Percentiles rank a stretch among this genome's conserved stretches.
Evolutionary conservation across 768 basidiomycete genomes (phyloP).

Genomic region (Galerina marginata): DNA sequence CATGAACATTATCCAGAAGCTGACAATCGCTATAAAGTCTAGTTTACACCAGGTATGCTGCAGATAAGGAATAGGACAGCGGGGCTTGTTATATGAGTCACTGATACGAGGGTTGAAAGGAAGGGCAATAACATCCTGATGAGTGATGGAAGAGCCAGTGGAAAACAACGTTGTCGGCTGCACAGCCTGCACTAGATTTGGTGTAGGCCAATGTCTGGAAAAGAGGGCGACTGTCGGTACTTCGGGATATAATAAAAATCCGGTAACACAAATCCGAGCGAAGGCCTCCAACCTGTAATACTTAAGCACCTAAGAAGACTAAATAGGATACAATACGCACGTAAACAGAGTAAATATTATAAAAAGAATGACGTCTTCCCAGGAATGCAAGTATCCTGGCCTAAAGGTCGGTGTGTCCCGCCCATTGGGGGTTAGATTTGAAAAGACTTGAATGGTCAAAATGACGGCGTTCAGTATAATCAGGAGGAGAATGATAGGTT

Average conservation of each 20-base stretch:
- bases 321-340: conserved; percentile 48
- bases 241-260: conserved; percentile 87
- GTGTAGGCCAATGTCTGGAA: conserved; percentile 34
- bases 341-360: conserved; percentile 85
- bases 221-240: conserved; percentile 58
- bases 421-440: conserved; percentile 49
- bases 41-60: conserved; percentile 93
- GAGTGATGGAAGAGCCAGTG: conserved; percentile 46
- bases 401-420: conserved; percentile 45
- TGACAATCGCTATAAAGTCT: conserved; percentile 83
- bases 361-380: conserved; percentile 92
- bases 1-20: conserved; percentile 86
- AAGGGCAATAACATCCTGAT: conserved; percentile 52
- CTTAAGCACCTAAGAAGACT: neutral
- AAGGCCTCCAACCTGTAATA: conserved; percentile 75
- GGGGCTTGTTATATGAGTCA: conserved; percentile 60
- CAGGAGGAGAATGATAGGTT: conserved; percentile 80
- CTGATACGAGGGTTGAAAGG: conserved; percentile 67
- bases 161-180: conserved; percentile 56
- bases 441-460: conserved; percentile 80
- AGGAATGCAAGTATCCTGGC: conserved; percentile 81
- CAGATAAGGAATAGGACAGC: conserved; percentile 81
- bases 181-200: conserved; percentile 34
- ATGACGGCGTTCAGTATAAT: conserved; percentile 86
- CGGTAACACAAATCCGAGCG: conserved; percentile 89